Percentiles rank a stretch among this genome's conserved stretches.
Conservation (phyloP, 257 asterid species). For the Ilex asprella region DNA sequence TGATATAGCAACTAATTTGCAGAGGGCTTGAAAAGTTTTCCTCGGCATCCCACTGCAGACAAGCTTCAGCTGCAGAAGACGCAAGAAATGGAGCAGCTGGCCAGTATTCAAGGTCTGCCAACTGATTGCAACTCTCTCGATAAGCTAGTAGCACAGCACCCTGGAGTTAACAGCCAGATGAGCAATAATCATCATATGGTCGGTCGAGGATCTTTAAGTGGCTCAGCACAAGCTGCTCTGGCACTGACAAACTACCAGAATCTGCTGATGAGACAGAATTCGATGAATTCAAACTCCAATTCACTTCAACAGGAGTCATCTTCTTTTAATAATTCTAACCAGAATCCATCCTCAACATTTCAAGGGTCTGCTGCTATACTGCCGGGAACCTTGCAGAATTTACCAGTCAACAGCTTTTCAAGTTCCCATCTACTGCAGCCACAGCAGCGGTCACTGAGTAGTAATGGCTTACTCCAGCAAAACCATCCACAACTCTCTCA, state of each 20-base stretch:
- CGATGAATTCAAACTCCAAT: slow-evolving; percentile 49
- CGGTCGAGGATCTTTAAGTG: slow-evolving; percentile 46
- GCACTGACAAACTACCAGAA: slow-evolving; percentile 65
- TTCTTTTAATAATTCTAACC: slow-evolving; percentile 42
- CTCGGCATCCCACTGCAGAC: slow-evolving; percentile 40
- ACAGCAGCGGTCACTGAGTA: slow-evolving; percentile 25
- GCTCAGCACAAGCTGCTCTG: slow-evolving; percentile 71
- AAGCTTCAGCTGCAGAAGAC: slow-evolving; percentile 42
- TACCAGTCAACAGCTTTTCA: slow-evolving; percentile 25
- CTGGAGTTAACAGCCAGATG: slow-evolving; percentile 40
- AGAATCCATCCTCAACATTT: slow-evolving; percentile 28
- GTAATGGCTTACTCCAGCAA: slow-evolving; percentile 35
- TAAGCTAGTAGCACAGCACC: slow-evolving; percentile 55
- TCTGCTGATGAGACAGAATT: slow-evolving; percentile 67
- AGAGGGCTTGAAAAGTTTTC: slow-evolving; percentile 79
- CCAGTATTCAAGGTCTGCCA: slow-evolving; percentile 49
- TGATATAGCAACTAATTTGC: slow-evolving; percentile 15
- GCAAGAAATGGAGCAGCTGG: slow-evolving; percentile 51
- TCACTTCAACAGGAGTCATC: slow-evolving; percentile 46
- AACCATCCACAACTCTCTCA: slow-evolving; percentile 36
- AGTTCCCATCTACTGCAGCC: slow-evolving; percentile 27
- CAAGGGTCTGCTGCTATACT: slow-evolving; percentile 37
- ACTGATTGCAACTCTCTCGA: slow-evolving; percentile 45
- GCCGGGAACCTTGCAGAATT: slow-evolving; percentile 35
- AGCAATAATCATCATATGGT: slow-evolving; percentile 49